Evolutionary conservation across 805 yeast genomes (phyloP), one percentile per base, ranked within the genome.

Genomic region (Wickerhamiella dianesei): DNA sequence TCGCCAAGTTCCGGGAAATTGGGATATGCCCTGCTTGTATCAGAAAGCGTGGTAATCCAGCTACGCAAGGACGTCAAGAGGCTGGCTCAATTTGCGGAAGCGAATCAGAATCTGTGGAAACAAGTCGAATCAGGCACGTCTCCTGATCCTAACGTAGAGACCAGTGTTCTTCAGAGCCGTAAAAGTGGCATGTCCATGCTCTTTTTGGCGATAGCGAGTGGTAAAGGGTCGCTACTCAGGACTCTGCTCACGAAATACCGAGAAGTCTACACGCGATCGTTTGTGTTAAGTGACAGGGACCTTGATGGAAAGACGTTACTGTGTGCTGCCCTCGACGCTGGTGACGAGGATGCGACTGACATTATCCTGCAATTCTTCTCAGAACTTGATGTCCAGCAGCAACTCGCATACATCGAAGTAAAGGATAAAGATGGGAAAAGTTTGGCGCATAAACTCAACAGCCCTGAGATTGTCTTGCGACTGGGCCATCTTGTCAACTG

Each of bases 41-140:
- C 87, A 40, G 95, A 87, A 55, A 95, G 87, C 0, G 94, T 84
- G 0, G 57, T 85, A 6, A 75, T 66, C 47, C 89, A 81, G 56
- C 66, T 86, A n/a, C 64, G 64, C 32, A 63, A 70, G 9, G 72
- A 71, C 42, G 41, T 64, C 6, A 63, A 63, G 1, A 58, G 61
- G 3, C 61, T 81, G 43, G 56, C 64, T 3, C 49, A 55, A 1
- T 58, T 66, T 9, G 76, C 88, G 0, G 58, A 58, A 2, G 57
- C 56, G 1, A 85, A 84, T 59, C 59, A 60, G 40, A 58, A 59
- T n/a, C 64, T 80, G 36, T 80, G 87, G 80, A 55, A 65, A 0
- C 61, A 70, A 3, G 71, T 82, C 32, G 12, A 25, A 12, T 25
- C 32, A 6, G 32, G 32, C 32, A 12, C 6, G 32, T 6, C 12